Percentiles rank a stretch among this genome's conserved stretches.
Conservation (phyloP, 2,329 filamentous ascomycete species). For the Penicillium sp. region DNA sequence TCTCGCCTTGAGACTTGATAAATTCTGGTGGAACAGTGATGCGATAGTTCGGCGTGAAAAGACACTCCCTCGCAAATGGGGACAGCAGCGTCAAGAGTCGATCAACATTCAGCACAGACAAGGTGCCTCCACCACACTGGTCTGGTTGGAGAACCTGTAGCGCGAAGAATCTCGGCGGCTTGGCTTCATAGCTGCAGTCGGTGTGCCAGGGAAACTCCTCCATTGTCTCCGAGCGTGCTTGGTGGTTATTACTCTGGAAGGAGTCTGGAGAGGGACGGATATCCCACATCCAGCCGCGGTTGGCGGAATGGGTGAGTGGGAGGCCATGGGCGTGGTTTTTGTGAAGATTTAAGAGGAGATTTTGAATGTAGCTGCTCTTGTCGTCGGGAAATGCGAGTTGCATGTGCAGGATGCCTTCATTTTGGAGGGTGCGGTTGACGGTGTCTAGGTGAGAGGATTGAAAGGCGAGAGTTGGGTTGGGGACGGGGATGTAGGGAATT, state of each 20-base stretch:
- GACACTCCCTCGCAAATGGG: not conserved
- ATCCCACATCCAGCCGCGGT: too few relatives aligned
- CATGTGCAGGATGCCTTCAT: too few relatives aligned
- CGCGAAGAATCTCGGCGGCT: constrained; percentile 42
- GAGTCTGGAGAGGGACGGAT: too few relatives aligned
- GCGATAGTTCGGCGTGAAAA: not conserved
- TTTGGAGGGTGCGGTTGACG: too few relatives aligned
- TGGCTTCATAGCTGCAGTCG: constrained; percentile 46
- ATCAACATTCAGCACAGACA: constrained; percentile 41
- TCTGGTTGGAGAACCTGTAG: constrained; percentile 46
- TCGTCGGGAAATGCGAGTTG: too few relatives aligned
- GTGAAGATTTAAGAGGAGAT: too few relatives aligned
- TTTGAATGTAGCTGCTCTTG: too few relatives aligned
- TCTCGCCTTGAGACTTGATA: not conserved
- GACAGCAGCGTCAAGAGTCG: not conserved
- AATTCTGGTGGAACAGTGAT: not conserved
- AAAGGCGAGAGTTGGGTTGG: too few relatives aligned
- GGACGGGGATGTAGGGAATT: too few relatives aligned
- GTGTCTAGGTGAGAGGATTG: too few relatives aligned
- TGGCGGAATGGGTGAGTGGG: too few relatives aligned
- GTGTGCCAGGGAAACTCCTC: constrained; percentile 47
- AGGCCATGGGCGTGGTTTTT: too few relatives aligned
- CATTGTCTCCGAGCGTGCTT: constrained; percentile 47
- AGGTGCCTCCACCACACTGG: constrained; percentile 40
- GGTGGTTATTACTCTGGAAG: constrained; percentile 17